Conservation (phyloP, 139 green algal genomes). For the Desmodesmus armatus region DNA sequence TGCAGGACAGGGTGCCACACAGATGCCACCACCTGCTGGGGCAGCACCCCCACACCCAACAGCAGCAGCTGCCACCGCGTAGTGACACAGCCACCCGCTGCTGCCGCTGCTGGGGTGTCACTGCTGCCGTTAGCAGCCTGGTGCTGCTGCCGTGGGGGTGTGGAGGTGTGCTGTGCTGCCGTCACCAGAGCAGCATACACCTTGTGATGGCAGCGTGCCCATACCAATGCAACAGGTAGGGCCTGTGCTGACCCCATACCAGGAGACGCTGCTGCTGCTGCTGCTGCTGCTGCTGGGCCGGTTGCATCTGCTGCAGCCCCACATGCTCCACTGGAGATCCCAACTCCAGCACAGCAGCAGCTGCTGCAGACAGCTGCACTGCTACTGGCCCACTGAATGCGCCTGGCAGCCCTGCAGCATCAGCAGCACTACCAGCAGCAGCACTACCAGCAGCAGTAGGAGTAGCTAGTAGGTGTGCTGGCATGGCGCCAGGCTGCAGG, state of each 20-base stretch:
- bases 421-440: not conserved
- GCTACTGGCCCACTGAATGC: too few species aligned
- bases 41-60: not conserved
- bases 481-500: not conserved
- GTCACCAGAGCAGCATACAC: conserved; percentile 3
- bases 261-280: not conserved
- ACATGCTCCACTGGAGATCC: not conserved
- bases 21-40: not conserved
- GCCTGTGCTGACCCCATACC: not conserved
- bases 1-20: conserved; percentile 29
- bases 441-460: not conserved
- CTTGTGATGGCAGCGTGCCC: conserved; percentile 25
- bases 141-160: not conserved
- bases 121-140: not conserved
- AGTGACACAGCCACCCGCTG: not conserved
- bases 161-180: not conserved
- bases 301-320: not conserved
- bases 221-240: not conserved
- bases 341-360: not conserved
- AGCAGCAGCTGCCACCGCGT: conserved; percentile 15
- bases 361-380: not conserved
- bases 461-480: not conserved
- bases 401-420: too few species aligned
- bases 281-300: not conserved
- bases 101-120: not conserved